phyloP scores from a whole-genome alignment of 1,284 basidiomycete species.

The Papiliotrema laurentii region DNA sequence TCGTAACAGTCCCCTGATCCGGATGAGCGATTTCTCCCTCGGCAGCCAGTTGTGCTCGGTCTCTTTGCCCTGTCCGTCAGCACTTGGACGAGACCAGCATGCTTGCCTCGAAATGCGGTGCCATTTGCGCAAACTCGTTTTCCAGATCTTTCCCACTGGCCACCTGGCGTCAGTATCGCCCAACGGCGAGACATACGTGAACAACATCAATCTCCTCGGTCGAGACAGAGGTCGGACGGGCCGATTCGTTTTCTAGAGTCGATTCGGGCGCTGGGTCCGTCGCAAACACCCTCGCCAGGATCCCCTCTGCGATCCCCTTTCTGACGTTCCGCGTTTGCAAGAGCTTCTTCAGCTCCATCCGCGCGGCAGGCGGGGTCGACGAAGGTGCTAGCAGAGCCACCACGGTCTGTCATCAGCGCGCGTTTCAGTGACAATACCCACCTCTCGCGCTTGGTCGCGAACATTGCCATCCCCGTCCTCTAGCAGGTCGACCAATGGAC shows the following conservation, averaged over 20 bases:
- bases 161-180: constrained; percentile 54
- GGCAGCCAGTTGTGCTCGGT: constrained; percentile 93
- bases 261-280: constrained; percentile 9
- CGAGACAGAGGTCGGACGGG: constrained; percentile 1
- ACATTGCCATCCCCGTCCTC: constrained; percentile 89
- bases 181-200: constrained; percentile 52
- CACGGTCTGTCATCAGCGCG: constrained; percentile 55
- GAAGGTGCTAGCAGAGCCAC: constrained; percentile 79
- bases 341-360: constrained; percentile 88
- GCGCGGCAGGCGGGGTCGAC: constrained; percentile 73
- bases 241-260: constrained; percentile 44
- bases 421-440: constrained; percentile 13
- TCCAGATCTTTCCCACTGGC: constrained; percentile 81
- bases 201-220: constrained; percentile 60
- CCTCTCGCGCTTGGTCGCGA: constrained; percentile 69
- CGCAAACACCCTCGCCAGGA: constrained; percentile 48
- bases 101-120: constrained; percentile 70
- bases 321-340: constrained; percentile 76
- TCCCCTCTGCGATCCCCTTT: constrained; percentile 64
- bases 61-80: constrained; percentile 70
- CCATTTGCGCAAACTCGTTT: constrained; percentile 72
- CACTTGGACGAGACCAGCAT: not conserved
- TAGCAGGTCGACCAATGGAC: constrained; percentile 72
- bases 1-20: constrained; percentile 86
- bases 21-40: constrained; percentile 72